phyloP scores from a whole-genome alignment of 768 basidiomycete genomes.

The Suillus variegatus region DNA sequence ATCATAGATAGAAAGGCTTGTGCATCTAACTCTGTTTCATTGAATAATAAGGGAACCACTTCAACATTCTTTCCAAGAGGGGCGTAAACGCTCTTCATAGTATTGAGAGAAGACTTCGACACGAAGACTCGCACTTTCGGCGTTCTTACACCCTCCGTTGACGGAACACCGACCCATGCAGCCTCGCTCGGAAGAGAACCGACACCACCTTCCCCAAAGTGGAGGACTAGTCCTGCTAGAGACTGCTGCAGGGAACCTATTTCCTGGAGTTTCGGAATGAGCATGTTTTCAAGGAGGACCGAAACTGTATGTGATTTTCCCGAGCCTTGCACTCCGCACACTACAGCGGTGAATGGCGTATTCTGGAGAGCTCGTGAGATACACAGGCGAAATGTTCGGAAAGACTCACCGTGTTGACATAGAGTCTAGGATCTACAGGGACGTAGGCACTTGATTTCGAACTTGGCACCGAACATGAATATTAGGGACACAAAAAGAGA shows the following conservation, averaged over 20 bases:
- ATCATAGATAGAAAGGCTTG: slow-evolving; percentile 65
- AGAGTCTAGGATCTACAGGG: slow-evolving; percentile 47
- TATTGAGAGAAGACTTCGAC: slow-evolving; percentile 51
- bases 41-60: slow-evolving; percentile 51
- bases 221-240: slow-evolving; percentile 58
- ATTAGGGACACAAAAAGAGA: neutral
- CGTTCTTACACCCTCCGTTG: slow-evolving; percentile 10
- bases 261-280: slow-evolving; percentile 44
- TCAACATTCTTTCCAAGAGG: slow-evolving; percentile 44
- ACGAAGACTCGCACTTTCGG: slow-evolving; percentile 45
- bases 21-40: slow-evolving; percentile 56
- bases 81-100: slow-evolving; percentile 49
- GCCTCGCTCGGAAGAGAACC: slow-evolving; percentile 55
- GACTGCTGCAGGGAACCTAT: slow-evolving; percentile 52
- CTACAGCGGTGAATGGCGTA: slow-evolving; percentile 63
- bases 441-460: slow-evolving; percentile 28
- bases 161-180: slow-evolving; percentile 47
- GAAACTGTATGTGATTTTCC: slow-evolving; percentile 69
- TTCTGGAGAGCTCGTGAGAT: slow-evolving; percentile 40
- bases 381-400: neutral
- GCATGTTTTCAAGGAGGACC: slow-evolving; percentile 60
- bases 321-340: slow-evolving; percentile 66
- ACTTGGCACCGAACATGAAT: slow-evolving; percentile 18
- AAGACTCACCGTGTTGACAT: slow-evolving; percentile 55
- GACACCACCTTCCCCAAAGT: slow-evolving; percentile 61